These are phyloP conservation scores for Podila horticola DNA, from an alignment of 192 early-diverging fungal species.

Conservation along the genomic window DNA sequence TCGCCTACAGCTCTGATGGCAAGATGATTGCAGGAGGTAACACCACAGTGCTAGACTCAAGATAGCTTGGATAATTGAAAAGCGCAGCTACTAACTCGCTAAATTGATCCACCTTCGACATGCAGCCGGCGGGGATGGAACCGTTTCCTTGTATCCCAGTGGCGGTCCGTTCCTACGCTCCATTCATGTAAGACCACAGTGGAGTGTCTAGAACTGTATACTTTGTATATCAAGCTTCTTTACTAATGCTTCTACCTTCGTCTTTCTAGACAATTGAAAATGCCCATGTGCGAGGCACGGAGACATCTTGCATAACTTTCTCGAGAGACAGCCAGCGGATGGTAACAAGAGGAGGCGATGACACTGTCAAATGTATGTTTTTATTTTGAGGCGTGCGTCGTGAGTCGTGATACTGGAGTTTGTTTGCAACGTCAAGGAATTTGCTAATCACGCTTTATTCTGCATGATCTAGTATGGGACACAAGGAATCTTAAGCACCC, in stretches of 20 bases:
- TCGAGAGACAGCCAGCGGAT: slow-evolving; percentile 72
- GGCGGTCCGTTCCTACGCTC: slow-evolving; percentile 72
- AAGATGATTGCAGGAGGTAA: slow-evolving; percentile 73
- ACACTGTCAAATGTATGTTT: slow-evolving; percentile 79
- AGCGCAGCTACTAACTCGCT: not conserved
- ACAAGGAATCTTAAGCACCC: slow-evolving; percentile 77
- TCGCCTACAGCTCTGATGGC: slow-evolving; percentile 77
- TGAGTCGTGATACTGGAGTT: not conserved
- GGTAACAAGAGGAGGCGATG: slow-evolving; percentile 84
- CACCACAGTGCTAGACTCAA: not conserved
- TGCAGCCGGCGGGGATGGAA: slow-evolving; percentile 77
- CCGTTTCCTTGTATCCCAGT: slow-evolving; percentile 79
- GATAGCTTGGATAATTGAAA: not conserved
- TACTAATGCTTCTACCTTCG: not conserved
- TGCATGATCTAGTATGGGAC: slow-evolving; percentile 80
- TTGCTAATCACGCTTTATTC: not conserved
- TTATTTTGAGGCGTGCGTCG: not conserved
- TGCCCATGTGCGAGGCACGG: slow-evolving; percentile 75
- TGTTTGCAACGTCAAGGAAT: not conserved
- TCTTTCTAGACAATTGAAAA: slow-evolving; percentile 61
- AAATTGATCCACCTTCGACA: not conserved
- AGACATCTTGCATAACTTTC: slow-evolving; percentile 77
- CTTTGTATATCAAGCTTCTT: not conserved
- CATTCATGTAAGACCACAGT: slow-evolving; percentile 59
- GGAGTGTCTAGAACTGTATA: too few relatives aligned